These are phyloP conservation scores for Sarcodon aspratus DNA, from an alignment of 768 basidiomycete genomes.

Conservation along the genomic window DNA sequence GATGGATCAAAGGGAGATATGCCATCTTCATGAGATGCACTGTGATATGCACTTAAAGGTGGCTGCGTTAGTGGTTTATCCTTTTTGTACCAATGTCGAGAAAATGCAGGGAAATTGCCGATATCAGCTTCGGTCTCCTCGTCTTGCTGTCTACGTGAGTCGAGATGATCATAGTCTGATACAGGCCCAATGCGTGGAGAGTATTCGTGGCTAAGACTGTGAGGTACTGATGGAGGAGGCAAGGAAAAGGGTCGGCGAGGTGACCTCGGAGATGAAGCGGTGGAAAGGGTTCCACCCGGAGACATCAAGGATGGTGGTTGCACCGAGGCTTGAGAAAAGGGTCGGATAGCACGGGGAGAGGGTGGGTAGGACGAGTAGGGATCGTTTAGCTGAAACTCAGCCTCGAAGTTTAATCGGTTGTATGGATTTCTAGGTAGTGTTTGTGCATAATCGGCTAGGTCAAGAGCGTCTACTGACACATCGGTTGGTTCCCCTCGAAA, in stretches of 20 bases:
- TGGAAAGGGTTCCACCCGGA: slow-evolving; percentile 31
- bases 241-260: slow-evolving; percentile 36
- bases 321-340: slow-evolving; percentile 17
- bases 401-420: slow-evolving; percentile 2
- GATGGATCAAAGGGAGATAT: slow-evolving; percentile 24
- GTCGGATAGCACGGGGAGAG: slow-evolving; percentile 14
- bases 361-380: slow-evolving; percentile 26
- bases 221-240: slow-evolving; percentile 24
- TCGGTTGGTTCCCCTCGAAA: slow-evolving; percentile 41
- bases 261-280: slow-evolving; percentile 15
- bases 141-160: slow-evolving; percentile 7
- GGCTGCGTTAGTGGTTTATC: slow-evolving; percentile 6
- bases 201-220: slow-evolving; percentile 12
- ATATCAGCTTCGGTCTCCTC: slow-evolving; percentile 41
- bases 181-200: slow-evolving; percentile 4
- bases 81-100: slow-evolving; percentile 47
- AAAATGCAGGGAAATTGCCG: slow-evolving; percentile 53
- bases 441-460: slow-evolving; percentile 59
- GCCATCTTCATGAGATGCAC: slow-evolving; percentile 8
- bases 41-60: slow-evolving; percentile 3
- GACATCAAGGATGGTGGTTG: slow-evolving; percentile 30
- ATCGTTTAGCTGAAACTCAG: slow-evolving; percentile 13
- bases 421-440: slow-evolving; percentile 26
- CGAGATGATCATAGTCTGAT: background rate
- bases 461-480: slow-evolving; percentile 57